A percentile compares a stretch with the other conserved stretches of the same genome.
Conservation (phyloP, 192 early-diverging fungal species). For the Coemansia sp. region DNA sequence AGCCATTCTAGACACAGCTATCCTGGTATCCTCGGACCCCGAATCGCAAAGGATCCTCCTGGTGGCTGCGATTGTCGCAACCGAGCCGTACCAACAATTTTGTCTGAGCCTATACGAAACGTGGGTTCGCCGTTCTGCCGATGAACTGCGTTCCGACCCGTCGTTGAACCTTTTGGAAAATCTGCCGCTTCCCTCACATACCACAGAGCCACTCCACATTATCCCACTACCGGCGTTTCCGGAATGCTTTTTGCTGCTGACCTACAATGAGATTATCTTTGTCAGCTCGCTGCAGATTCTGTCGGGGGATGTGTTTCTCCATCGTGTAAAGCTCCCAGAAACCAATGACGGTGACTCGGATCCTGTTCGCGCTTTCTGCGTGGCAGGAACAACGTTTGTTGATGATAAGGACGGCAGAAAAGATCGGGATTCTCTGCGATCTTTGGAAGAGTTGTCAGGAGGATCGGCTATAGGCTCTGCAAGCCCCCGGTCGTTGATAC, state of each 20-base stretch:
- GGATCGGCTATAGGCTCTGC: neutral
- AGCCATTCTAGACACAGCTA: slow-evolving; percentile 34
- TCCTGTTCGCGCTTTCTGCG: slow-evolving; percentile 17
- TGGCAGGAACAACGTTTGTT: slow-evolving; percentile 17
- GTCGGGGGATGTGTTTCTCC: slow-evolving; percentile 44
- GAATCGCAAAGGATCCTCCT: slow-evolving; percentile 33
- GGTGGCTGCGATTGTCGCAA: slow-evolving; percentile 22
- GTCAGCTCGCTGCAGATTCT: slow-evolving; percentile 39
- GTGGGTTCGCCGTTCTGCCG: slow-evolving; percentile 7
- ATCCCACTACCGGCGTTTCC: slow-evolving; percentile 30
- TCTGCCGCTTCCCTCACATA: slow-evolving; percentile 33
- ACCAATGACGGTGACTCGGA: slow-evolving; percentile 5
- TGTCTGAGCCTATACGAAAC: slow-evolving; percentile 37
- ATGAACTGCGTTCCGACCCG: neutral
- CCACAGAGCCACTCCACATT: slow-evolving; percentile 26
- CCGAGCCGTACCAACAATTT: slow-evolving; percentile 16
- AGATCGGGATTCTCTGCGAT: neutral
- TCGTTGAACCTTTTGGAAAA: slow-evolving; percentile 20
- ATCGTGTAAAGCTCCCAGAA: slow-evolving; percentile 16
- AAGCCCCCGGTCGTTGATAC: neutral
- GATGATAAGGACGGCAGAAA: neutral
- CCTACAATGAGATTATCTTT: slow-evolving; percentile 18
- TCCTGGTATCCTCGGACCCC: slow-evolving; percentile 15
- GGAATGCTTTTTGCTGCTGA: slow-evolving; percentile 39
- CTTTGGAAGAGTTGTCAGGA: neutral